A percentile compares a stretch with the other conserved stretches of the same genome.
Conservation (phyloP, 108 stramenopile genomes). For the Skeletonema grethae region DNA sequence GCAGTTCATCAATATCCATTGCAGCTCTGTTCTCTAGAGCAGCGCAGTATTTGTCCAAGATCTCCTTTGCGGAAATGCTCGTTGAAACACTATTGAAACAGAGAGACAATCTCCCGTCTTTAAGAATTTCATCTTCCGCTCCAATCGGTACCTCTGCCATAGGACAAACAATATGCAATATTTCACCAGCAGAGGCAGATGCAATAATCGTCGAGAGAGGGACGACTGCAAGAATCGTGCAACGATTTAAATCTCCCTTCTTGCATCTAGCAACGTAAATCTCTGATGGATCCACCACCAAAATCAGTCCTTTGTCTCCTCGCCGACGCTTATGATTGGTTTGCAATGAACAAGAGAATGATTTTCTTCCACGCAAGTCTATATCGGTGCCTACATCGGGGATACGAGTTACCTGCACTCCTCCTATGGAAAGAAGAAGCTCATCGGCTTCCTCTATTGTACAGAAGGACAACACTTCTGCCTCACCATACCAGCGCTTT, state of each 20-base stretch:
- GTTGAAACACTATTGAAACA: constrained; percentile 58
- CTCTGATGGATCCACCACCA: constrained; percentile 76
- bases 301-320: constrained; percentile 13
- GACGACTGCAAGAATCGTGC: constrained; percentile 54
- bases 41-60: constrained; percentile 55
- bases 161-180: background rate
- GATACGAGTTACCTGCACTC: constrained; percentile 41
- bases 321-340: constrained; percentile 9
- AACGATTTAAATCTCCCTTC: constrained; percentile 39
- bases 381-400: constrained; percentile 58
- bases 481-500: constrained; percentile 28
- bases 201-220: constrained; percentile 71
- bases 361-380: constrained; percentile 71
- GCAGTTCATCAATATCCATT: constrained; percentile 33
- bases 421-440: constrained; percentile 58
- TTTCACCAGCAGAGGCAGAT: background rate
- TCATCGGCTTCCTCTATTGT: constrained; percentile 64
- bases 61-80: constrained; percentile 62
- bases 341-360: constrained; percentile 54
- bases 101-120: constrained; percentile 81
- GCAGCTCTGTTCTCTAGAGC: constrained; percentile 23
- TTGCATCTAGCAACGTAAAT: constrained; percentile 59
- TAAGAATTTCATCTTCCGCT: constrained; percentile 18
- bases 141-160: constrained; percentile 33
- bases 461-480: constrained; percentile 26